These are phyloP conservation scores for Claviceps arundinis DNA, from an alignment of 2,329 filamentous ascomycete species.

Conservation along the genomic window DNA sequence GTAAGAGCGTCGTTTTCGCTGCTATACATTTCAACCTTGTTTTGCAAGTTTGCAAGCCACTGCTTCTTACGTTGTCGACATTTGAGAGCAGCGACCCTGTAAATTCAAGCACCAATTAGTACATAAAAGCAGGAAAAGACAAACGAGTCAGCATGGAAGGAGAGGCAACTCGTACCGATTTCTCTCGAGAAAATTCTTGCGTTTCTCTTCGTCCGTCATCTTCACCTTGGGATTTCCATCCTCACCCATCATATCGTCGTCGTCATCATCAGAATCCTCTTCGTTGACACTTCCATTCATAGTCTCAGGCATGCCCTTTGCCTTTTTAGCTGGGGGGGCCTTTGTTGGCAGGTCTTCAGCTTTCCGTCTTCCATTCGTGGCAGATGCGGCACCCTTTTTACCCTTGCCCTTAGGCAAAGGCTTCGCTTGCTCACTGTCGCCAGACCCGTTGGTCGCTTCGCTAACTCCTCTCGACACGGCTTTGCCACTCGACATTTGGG, in stretches of 20 bases:
- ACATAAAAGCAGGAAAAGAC: background rate
- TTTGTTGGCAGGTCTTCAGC: constrained; percentile 54
- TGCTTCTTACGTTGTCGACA: constrained; percentile 98
- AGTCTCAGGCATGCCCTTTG: constrained; percentile 32
- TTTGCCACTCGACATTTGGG: constrained; percentile 38
- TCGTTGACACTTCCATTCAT: constrained; percentile 29
- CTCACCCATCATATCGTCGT: constrained; percentile 35
- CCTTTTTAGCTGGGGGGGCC: constrained; percentile 53
- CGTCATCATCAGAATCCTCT: constrained; percentile 35
- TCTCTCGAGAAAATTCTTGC: constrained; percentile 92
- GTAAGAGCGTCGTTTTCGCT: constrained; percentile 82
- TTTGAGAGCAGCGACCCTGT: constrained; percentile 85
- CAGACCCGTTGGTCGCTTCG: constrained; percentile 58
- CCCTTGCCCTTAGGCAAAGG: constrained; percentile 52
- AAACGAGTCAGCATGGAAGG: background rate
- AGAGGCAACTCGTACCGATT: constrained; percentile 58
- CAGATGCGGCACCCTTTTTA: constrained; percentile 44
- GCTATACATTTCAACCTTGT: constrained; percentile 86
- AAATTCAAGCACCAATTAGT: background rate
- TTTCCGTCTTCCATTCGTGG: constrained; percentile 62
- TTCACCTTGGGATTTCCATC: constrained; percentile 52
- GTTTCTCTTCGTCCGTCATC: constrained; percentile 97
- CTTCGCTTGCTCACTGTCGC: constrained; percentile 57
- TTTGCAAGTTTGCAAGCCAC: constrained; percentile 89
- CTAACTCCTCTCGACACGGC: constrained; percentile 43